phyloP scores from a whole-genome alignment of 1,284 basidiomycete genomes.

The Sanghuangporus weigelae region DNA sequence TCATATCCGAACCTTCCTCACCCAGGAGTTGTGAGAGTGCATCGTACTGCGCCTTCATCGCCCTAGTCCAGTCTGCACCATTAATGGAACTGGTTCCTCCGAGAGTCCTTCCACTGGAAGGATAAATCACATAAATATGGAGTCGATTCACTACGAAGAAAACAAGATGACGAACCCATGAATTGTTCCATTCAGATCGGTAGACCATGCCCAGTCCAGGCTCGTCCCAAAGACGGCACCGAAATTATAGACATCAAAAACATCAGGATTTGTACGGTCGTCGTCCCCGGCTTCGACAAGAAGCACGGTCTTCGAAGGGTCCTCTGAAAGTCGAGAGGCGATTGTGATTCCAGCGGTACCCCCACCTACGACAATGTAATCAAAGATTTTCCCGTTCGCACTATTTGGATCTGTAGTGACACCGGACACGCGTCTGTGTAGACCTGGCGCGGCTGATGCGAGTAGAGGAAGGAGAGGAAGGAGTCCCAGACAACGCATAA shows the following conservation, averaged over 20 bases:
- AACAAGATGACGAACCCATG: constrained; percentile 35
- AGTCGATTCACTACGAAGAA: background rate
- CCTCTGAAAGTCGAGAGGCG: constrained; percentile 55
- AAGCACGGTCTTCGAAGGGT: constrained; percentile 45
- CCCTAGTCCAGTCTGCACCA: constrained; percentile 54
- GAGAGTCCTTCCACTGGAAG: constrained; percentile 46
- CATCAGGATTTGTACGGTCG: constrained; percentile 38
- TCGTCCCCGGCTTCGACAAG: constrained; percentile 55
- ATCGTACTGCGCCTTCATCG: constrained; percentile 53
- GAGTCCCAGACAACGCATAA: background rate
- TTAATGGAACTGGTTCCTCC: constrained; percentile 60
- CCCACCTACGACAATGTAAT: constrained; percentile 66
- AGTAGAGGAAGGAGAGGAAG: constrained; percentile 3
- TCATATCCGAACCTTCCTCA: constrained; percentile 38
- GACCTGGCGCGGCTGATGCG: background rate
- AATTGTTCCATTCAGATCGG: constrained; percentile 42
- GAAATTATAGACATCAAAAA: constrained; percentile 48
- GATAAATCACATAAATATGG: background rate
- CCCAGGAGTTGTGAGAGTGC: constrained; percentile 47
- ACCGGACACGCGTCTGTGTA: constrained; percentile 10
- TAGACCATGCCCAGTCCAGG: constrained; percentile 45
- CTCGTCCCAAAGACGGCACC: constrained; percentile 40
- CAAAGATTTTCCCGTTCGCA: constrained; percentile 36
- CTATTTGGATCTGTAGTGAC: constrained; percentile 7
- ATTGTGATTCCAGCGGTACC: constrained; percentile 60